These are phyloP conservation scores for Aspergillus cejpii DNA, from an alignment of 2,329 filamentous ascomycete species.

Conservation along the genomic window DNA sequence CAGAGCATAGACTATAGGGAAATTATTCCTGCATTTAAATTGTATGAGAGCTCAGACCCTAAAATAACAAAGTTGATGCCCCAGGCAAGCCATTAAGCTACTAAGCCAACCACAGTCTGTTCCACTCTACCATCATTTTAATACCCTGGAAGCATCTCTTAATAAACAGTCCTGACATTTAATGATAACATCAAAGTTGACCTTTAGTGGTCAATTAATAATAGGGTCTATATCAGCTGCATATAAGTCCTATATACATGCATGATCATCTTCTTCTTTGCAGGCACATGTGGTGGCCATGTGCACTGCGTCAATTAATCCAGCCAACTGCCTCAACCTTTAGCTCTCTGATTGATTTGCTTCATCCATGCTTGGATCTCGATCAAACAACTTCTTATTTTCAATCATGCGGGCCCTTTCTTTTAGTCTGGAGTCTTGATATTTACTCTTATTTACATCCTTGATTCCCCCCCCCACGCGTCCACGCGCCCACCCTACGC, in stretches of 20 bases:
- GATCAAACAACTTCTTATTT: not conserved
- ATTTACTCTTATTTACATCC: not conserved
- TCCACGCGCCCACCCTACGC: not conserved
- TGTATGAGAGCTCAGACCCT: too few relatives aligned
- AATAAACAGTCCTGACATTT: too few relatives aligned
- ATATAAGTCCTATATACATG: too few relatives aligned
- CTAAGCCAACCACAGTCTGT: too few relatives aligned
- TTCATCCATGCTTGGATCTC: not conserved
- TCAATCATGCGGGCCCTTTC: not conserved
- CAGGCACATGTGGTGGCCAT: not conserved
- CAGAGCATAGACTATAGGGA: too few relatives aligned
- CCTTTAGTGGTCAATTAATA: too few relatives aligned
- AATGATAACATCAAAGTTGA: too few relatives aligned
- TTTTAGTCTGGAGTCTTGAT: not conserved
- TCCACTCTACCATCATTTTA: too few relatives aligned
- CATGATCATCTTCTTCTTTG: not conserved
- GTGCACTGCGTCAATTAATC: constrained; percentile 3
- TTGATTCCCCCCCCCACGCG: not conserved
- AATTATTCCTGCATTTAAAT: too few relatives aligned
- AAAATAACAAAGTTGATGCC: too few relatives aligned
- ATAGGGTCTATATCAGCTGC: not conserved
- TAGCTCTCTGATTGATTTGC: not conserved
- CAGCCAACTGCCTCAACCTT: not conserved
- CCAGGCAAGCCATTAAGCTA: too few relatives aligned
- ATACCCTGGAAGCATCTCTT: too few relatives aligned